A percentile compares a stretch with the other conserved stretches of the same genome.
Evolutionary conservation across 2,329 filamentous ascomycete genomes (phyloP).

Genomic region (Aspergillus pseudotamarii): DNA sequence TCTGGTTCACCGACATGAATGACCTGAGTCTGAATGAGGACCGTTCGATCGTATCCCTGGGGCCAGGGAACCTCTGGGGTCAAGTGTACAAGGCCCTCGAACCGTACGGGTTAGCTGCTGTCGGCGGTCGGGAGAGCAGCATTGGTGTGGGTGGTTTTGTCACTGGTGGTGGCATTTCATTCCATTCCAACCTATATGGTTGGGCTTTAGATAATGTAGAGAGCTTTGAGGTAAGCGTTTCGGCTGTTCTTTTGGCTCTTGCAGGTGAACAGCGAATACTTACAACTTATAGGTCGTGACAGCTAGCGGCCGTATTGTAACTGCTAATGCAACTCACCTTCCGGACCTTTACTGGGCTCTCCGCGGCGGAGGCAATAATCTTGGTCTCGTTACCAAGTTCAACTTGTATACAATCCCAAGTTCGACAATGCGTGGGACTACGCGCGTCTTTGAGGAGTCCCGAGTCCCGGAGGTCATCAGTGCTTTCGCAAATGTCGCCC

Average conservation of each 20-base stretch:
- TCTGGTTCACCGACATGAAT: constrained; percentile 36
- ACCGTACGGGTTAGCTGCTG: constrained; percentile 32
- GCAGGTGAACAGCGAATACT: not conserved
- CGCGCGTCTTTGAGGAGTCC: constrained; percentile 30
- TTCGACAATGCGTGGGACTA: constrained; percentile 44
- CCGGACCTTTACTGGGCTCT: constrained; percentile 45
- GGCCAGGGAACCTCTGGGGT: constrained; percentile 39
- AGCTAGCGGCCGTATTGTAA: constrained; percentile 33
- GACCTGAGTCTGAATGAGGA: constrained; percentile 31
- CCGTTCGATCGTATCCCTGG: constrained; percentile 31
- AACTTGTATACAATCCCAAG: constrained; percentile 43
- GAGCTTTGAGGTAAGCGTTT: constrained; percentile 38
- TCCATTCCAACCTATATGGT: constrained; percentile 36
- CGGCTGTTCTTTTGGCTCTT: too few species aligned
- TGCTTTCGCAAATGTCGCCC: constrained; percentile 35
- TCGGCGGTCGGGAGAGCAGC: constrained; percentile 35
- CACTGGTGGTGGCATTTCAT: constrained; percentile 36
- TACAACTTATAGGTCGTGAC: constrained; percentile 23
- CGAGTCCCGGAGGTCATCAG: constrained; percentile 33
- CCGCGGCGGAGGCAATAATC: constrained; percentile 45
- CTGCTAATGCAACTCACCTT: constrained; percentile 31
- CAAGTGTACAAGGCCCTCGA: constrained; percentile 37
- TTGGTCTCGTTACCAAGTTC: constrained; percentile 42
- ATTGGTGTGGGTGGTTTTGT: constrained; percentile 29
- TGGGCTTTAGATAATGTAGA: constrained; percentile 41